phyloP scores from a whole-genome alignment of 805 yeast genomes.

The Myxozyma mucilagina region DNA sequence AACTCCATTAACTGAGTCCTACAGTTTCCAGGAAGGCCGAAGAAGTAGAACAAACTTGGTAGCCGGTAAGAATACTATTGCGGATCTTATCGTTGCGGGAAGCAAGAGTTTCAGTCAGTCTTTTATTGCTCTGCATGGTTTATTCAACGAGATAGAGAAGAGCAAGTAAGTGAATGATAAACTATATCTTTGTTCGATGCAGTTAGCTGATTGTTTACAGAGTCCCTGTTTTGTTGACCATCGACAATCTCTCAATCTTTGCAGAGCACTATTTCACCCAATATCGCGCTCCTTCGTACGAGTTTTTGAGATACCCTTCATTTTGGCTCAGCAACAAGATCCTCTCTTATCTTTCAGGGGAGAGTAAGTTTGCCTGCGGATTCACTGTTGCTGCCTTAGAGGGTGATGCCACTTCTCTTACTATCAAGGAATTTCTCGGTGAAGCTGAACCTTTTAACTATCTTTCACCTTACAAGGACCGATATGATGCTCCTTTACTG shows the following conservation, averaged over 20 bases:
- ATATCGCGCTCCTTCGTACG: conserved; percentile 11
- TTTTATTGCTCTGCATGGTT: conserved; percentile 12
- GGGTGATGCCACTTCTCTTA: conserved; percentile 5
- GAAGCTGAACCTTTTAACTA: conserved; percentile 8
- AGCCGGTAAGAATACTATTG: conserved; percentile 9
- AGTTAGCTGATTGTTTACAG: background rate
- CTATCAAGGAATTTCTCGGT: conserved; percentile 11
- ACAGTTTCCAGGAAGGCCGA: conserved; percentile 3
- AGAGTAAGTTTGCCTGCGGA: conserved; percentile 15
- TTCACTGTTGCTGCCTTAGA: conserved; percentile 15
- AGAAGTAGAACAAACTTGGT: background rate
- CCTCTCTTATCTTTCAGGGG: conserved; percentile 16
- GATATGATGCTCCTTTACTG: conserved; percentile 12
- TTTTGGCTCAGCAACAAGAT: conserved; percentile 12
- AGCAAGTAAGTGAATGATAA: background rate
- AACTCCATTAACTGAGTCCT: background rate
- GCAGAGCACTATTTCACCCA: conserved; percentile 13
- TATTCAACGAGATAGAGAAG: conserved; percentile 14
- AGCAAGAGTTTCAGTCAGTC: conserved; percentile 7
- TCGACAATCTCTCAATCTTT: conserved; percentile 21
- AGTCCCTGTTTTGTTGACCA: conserved; percentile 21
- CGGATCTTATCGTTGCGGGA: conserved; percentile 5
- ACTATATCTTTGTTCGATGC: too few relatives aligned
- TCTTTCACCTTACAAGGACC: background rate
- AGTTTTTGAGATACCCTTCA: conserved; percentile 2